Evolutionary conservation across 169 alveolate genomes (phyloP).

Genomic region (Neospora caninum): DNA sequence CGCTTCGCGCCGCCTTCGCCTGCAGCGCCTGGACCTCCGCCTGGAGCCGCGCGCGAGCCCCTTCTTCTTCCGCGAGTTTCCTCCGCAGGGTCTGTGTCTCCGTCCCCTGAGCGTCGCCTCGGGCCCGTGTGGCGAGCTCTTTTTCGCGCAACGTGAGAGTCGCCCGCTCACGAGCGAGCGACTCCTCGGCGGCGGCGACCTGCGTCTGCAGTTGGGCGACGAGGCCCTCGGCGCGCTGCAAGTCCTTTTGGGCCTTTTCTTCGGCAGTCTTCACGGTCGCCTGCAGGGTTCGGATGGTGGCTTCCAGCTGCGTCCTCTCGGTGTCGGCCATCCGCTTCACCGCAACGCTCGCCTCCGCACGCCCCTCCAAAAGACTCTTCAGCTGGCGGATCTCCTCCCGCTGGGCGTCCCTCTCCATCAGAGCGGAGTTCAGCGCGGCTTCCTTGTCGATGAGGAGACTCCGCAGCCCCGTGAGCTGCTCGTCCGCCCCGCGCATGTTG

Average conservation of each 20-base stretch:
- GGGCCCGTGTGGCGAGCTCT: not conserved
- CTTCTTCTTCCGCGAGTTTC: not conserved
- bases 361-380: not conserved
- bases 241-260: not conserved
- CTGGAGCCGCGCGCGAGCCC: not conserved
- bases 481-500: no score
- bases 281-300: not conserved
- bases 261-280: not conserved
- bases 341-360: not conserved
- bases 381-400: not conserved
- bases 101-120: not conserved
- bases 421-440: not conserved
- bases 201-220: not conserved
- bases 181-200: not conserved
- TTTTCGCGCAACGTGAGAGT: not conserved
- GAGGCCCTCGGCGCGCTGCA: not conserved
- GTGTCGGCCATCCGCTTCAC: not conserved
- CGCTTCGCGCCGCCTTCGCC: not conserved
- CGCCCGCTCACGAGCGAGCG: not conserved
- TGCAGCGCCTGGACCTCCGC: not conserved
- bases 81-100: not conserved
- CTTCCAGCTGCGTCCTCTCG: not conserved
- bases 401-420: not conserved
- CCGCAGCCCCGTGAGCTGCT: not conserved
- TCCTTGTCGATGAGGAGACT: not conserved